A percentile compares a stretch with the other conserved stretches of the same genome.
These are phyloP conservation scores for Daedalea quercina DNA, from an alignment of 768 basidiomycete species.

Conservation along the genomic window DNA sequence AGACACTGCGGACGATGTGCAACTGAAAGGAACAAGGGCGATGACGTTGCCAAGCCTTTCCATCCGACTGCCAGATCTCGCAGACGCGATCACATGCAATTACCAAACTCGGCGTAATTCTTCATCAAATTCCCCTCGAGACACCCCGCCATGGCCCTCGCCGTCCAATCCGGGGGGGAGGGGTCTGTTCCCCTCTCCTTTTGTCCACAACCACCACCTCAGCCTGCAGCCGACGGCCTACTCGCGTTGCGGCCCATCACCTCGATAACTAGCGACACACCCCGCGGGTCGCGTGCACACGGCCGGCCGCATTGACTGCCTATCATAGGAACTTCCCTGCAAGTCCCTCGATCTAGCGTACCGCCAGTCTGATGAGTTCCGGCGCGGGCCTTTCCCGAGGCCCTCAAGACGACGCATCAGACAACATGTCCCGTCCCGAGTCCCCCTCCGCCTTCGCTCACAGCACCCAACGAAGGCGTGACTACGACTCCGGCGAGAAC, in stretches of 20 bases:
- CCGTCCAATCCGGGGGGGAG: too few relatives aligned
- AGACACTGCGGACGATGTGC: not conserved
- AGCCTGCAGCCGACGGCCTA: not conserved
- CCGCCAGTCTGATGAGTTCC: not conserved
- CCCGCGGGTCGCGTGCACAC: not conserved
- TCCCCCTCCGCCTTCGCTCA: not conserved
- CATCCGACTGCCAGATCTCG: not conserved
- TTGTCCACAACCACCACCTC: not conserved
- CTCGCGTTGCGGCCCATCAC: not conserved
- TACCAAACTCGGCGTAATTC: not conserved
- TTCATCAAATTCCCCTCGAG: not conserved
- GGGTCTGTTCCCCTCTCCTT: not conserved
- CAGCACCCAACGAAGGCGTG: not conserved
- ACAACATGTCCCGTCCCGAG: not conserved
- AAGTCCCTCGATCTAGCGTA: too few relatives aligned
- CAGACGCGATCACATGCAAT: not conserved
- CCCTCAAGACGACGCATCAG: not conserved
- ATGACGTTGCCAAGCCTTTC: not conserved
- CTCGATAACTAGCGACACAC: too few relatives aligned
- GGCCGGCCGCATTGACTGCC: not conserved
- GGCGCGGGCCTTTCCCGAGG: not conserved
- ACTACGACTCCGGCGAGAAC: constrained; percentile 3
- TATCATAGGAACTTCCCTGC: not conserved
- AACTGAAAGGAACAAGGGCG: not conserved
- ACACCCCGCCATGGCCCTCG: too few relatives aligned